Evolutionary conservation across 192 early-diverging fungal genomes (phyloP), one percentile per base, ranked within the genome.

Genomic region (Coemansia nantahalensis): DNA sequence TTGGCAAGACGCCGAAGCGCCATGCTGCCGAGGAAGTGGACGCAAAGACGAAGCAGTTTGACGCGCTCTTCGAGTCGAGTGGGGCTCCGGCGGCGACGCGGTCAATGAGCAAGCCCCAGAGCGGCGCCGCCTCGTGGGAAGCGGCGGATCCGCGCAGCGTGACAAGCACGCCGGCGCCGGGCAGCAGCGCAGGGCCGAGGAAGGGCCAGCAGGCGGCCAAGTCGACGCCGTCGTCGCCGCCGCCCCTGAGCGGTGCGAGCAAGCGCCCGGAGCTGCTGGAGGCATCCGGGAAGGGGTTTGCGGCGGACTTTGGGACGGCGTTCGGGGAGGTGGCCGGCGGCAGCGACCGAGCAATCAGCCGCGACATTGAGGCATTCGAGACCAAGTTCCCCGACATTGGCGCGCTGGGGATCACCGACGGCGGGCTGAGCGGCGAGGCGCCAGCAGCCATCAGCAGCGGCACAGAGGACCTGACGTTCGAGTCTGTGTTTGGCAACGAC

Each of bases 361-460:
- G 60, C 30, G 78, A 79, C 21, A 52, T 79, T 22, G 57, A 61
- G 52, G 46, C 51, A 19, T 76, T 79, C 59, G 58, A 75, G 26
- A 28, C 21, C 19, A 65, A 69, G 34, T 79, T 79, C 32, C 78
- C 78, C 1, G 68, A 79, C 30, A 59, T 79, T 15, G 36, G 30
- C 18, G 46, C 57, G 33, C 59, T 79, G 21, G 52, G 51, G 8
- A 33, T 72, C 24, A 39, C 26, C 14, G 52, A 26, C 5, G 45
- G 12, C 16, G 19, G 32, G 7, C 31, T 22, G 5, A 32, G 12
- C 6, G 43, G 15, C 13, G 13, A 33, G 8, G 43, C 42, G 5
- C 19, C 28, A n/a, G 48, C 17, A 7, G 31, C 23, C 1, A 23
- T 17, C n/a, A 40, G 15, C n/a, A 31, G 47, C 11, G 30, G 19